Evolutionary conservation across 2,329 filamentous ascomycete genomes (phyloP).

Genomic region (Alternaria panax): DNA sequence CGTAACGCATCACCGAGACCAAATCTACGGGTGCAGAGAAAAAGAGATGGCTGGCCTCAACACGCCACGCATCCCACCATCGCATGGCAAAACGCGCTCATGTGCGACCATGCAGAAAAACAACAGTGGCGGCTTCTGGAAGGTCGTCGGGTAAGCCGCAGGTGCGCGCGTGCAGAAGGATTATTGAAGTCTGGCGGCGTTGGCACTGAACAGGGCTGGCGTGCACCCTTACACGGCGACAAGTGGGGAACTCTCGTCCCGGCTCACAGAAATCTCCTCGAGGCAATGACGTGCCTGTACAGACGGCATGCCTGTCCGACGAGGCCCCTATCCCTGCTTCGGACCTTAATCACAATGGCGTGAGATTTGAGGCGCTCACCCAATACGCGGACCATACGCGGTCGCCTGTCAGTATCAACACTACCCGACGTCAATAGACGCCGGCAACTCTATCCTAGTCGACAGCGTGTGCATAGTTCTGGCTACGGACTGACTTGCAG

Average conservation of each 20-base stretch:
- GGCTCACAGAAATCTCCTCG: slow-evolving; percentile 36
- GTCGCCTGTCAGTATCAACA: slow-evolving; percentile 35
- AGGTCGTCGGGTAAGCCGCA: slow-evolving; percentile 29
- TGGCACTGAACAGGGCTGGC: slow-evolving; percentile 28
- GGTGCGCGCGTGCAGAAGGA: slow-evolving; percentile 19
- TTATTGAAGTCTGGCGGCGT: slow-evolving; percentile 26
- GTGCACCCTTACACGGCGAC: slow-evolving; percentile 13
- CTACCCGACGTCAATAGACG: slow-evolving; percentile 26
- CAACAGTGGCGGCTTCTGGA: slow-evolving; percentile 42
- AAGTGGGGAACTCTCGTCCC: slow-evolving; percentile 26
- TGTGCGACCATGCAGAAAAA: slow-evolving; percentile 23
- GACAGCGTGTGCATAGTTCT: not conserved
- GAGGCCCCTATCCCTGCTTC: slow-evolving; percentile 22
- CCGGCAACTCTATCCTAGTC: slow-evolving; percentile 20
- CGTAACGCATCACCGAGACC: slow-evolving; percentile 16
- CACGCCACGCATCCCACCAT: slow-evolving; percentile 2
- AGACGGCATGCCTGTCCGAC: slow-evolving; percentile 13
- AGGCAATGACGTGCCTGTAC: slow-evolving; percentile 39
- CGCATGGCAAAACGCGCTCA: slow-evolving; percentile 16
- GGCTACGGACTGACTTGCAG: slow-evolving; percentile 21
- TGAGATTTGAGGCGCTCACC: slow-evolving; percentile 18
- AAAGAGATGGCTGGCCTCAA: not conserved
- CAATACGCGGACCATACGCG: slow-evolving; percentile 22
- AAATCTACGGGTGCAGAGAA: not conserved
- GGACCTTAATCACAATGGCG: slow-evolving; percentile 15